Evolutionary conservation across 1,139 yeast genomes (phyloP), one percentile per base, ranked within the genome.

Genomic region (Pichiaceae sp.): DNA sequence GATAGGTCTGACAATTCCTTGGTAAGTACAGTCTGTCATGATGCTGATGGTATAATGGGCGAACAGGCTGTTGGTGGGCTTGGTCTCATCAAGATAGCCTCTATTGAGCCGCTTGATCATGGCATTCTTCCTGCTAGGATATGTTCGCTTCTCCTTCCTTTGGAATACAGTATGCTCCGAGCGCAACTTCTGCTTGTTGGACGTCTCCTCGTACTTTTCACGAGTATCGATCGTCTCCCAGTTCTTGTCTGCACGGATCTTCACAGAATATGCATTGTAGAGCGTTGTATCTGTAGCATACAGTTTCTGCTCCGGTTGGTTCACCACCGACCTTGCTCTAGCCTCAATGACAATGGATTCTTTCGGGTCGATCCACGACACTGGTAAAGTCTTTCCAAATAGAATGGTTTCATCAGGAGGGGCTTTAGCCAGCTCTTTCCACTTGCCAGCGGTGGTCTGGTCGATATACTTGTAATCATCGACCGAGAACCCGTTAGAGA

Each of bases 271-370:
- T 0, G 91, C 83, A 47, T 83, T 82, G 45, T 86, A 74, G 19
- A 91, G 62, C 0, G 96, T 84, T 4, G 80, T 66, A 0, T 78
- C 82, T 0, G 78, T 75, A 1, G 78, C 77, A 50, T 75, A 87
- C 3, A 68, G 66, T 16, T 53, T 57, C 16, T 63, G 67, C 2
- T 42, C 34, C n/a, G 61, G 40, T 38, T 72, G 56, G 46, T 63
- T 62, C 45, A 77, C 78, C 12, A 86, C 67, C 4, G 89, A 78
- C 29, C 95, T 64, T 0, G 95, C 95, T 52, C 83, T 85, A 8
- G 89, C 75, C 53, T 87, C 95, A n/a, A 91, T 54, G 0, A 89
- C 93, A 1, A 87, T 52, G 1, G 95, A 81, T 32, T 84, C 75
- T 27, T 65, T 60, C 0, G 97, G 96, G 42, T 78, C 64, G 21